Conservation (phyloP, 176 grass and related monocot species). For the Rhipidocladum racemiflorum region DNA sequence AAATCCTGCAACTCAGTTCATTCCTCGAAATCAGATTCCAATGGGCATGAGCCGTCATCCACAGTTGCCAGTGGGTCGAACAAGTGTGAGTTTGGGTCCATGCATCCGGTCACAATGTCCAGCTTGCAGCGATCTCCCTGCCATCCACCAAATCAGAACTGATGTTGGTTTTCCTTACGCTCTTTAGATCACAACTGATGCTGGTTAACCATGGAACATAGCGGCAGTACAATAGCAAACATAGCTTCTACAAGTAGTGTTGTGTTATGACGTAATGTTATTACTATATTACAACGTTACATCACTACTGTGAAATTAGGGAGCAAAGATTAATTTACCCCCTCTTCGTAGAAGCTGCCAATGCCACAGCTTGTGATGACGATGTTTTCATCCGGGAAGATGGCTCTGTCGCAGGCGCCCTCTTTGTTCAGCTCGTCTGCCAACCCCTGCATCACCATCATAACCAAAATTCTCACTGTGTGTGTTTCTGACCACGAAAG, state of each 20-base stretch:
- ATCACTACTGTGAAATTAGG: neutral
- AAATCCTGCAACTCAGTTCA: neutral
- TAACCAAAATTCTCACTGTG: slow-evolving; percentile 10
- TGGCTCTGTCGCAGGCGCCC: slow-evolving; percentile 80
- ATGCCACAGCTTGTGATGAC: slow-evolving; percentile 80
- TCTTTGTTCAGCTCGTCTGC: slow-evolving; percentile 67
- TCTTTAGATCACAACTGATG: neutral
- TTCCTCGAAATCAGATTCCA: slow-evolving; percentile 53
- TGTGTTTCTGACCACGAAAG: neutral
- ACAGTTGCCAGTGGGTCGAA: slow-evolving; percentile 69
- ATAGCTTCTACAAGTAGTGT: neutral
- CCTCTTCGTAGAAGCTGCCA: slow-evolving; percentile 67
- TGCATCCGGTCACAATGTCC: slow-evolving; percentile 78
- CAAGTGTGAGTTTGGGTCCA: slow-evolving; percentile 64
- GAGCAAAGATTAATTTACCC: slow-evolving; percentile 38
- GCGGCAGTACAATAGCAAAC: neutral
- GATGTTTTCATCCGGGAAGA: slow-evolving; percentile 80
- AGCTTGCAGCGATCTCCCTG: slow-evolving; percentile 88
- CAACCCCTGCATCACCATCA: slow-evolving; percentile 47
- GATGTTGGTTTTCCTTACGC: neutral
- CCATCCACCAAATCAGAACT: neutral
- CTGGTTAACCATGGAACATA: neutral
- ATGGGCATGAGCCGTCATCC: slow-evolving; percentile 71
- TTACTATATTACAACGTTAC: neutral
- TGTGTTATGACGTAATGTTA: neutral